Evolutionary conservation across 345 rosid genomes (phyloP), one percentile per base, ranked within the genome.

Genomic region (Adansonia digitata): DNA sequence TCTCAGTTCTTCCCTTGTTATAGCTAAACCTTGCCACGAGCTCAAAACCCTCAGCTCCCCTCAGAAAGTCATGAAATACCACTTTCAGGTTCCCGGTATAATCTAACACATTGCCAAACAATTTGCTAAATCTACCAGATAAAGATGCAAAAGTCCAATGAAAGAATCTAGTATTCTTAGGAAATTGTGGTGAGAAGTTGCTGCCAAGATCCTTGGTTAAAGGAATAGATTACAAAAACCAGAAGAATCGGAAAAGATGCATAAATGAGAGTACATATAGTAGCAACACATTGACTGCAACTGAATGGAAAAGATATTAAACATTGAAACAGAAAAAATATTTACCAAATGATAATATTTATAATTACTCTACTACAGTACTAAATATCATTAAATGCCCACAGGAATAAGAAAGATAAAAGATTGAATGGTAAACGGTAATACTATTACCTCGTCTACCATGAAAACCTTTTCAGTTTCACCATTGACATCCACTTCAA

Each of bases 401-500:
- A 26, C 63, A 57, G 63, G 27, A 57, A 62, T 26, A 61, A 31
- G 45, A 20, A 20, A 46, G 29, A 48, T 20, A n/a, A 65, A 65
- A 31, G 31, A 40, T 11, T 65, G 18, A 42, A 42, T 43, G 35
- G 43, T 11, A 18, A 61, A 14, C 22, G 37, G 18, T 51, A 4
- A 40, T 5, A 49, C 7, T 10, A 2, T 43, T 80, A 88, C 90
- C 94, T 78, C 83, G 82, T 84, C 75, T 69, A 86, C 90, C 59
- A 76, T 61, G 88, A 90, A 85, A 78, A 60, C 74, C 34, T 81
- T 85, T 72, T 85, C 80, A 12, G 81, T 85, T 77, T 85, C 80
- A 10, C 87, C 91, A 57, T 90, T 85, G 84, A 90, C 86, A 10
- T 88, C 89, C 11, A 86, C 89, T 82, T 82, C 76, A 77, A 86